phyloP scores from a whole-genome alignment of 176 grass and related monocot genomes.

The Avena eriantha region DNA sequence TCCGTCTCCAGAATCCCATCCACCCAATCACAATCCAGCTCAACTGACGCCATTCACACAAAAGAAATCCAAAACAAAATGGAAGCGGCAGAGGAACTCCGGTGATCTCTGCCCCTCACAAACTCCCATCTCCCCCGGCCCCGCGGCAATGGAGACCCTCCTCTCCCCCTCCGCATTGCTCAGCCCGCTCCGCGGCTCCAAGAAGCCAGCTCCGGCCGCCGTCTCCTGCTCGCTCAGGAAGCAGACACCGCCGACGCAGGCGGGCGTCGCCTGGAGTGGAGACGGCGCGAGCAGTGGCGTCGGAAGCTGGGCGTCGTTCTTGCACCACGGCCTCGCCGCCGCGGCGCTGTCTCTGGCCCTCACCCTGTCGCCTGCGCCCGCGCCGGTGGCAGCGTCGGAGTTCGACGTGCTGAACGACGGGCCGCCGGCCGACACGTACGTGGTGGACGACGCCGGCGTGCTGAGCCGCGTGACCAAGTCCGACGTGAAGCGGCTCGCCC shows the following conservation, averaged over 20 bases:
- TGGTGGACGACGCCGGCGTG: conserved; percentile 93
- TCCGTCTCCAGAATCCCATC: conserved; percentile 73
- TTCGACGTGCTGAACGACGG: conserved; percentile 90
- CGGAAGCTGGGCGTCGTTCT: conserved; percentile 68
- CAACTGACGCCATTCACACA: conserved; percentile 29
- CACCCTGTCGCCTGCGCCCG: conserved; percentile 63
- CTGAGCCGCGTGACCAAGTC: conserved; percentile 97
- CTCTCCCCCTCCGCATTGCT: conserved; percentile 68
- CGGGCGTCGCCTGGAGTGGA: conserved; percentile 5
- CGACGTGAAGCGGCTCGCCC: conserved; percentile 71
- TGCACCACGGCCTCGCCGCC: conserved; percentile 75
- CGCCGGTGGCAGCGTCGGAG: conserved; percentile 71
- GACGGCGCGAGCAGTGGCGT: neutral
- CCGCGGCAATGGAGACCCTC: conserved; percentile 87
- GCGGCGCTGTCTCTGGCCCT: conserved; percentile 82
- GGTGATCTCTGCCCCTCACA: conserved; percentile 35
- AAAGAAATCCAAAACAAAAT: conserved; percentile 41
- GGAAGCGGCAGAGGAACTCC: conserved; percentile 40
- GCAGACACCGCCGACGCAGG: conserved; percentile 15
- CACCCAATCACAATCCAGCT: conserved; percentile 77
- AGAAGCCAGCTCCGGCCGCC: conserved; percentile 30
- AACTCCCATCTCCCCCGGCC: conserved; percentile 14
- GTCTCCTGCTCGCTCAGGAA: conserved; percentile 53
- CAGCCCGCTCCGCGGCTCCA: conserved; percentile 56
- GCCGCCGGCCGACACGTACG: conserved; percentile 72